Evolutionary conservation across 1,284 basidiomycete species (phyloP).

Genomic region (Trametes versicolor): DNA sequence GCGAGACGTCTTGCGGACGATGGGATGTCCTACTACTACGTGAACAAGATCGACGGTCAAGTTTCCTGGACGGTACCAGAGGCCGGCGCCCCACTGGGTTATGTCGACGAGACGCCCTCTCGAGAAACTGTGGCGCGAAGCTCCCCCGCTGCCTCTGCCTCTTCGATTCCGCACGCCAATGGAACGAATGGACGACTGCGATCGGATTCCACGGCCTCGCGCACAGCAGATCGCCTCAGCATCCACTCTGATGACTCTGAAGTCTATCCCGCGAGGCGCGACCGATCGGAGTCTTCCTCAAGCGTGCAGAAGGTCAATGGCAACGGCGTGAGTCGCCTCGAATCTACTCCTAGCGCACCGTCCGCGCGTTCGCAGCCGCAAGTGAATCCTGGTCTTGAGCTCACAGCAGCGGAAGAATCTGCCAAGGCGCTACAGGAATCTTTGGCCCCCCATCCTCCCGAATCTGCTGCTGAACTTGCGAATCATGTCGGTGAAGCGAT

Average conservation of each 20-base stretch:
- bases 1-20: conserved; percentile 83
- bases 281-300: conserved; percentile 39
- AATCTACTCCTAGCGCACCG: conserved; percentile 23
- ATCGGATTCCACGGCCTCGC: conserved; percentile 31
- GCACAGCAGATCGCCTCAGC: conserved; percentile 60
- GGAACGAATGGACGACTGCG: conserved; percentile 47
- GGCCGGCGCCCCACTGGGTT: conserved; percentile 27
- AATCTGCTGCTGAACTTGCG: conserved; percentile 67
- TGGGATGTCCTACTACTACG: conserved; percentile 84
- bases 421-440: conserved; percentile 72
- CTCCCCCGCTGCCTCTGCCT: conserved; percentile 13
- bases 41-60: conserved; percentile 77
- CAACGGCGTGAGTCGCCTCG: conserved; percentile 31
- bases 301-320: conserved; percentile 25
- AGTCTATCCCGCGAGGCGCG: conserved; percentile 64
- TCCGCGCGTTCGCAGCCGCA: conserved; percentile 24
- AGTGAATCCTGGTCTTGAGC: conserved; percentile 45
- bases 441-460: conserved; percentile 64
- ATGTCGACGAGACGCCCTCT: conserved; percentile 24
- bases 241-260: conserved; percentile 84
- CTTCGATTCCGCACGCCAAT: conserved; percentile 26
- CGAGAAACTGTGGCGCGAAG: conserved; percentile 20
- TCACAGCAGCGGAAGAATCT: conserved; percentile 73
- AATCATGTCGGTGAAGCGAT: conserved; percentile 67
- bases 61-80: conserved; percentile 73